Percentiles rank a stretch among this genome's conserved stretches.
Evolutionary conservation across 345 rosid species (phyloP).

Genomic region (Eucalyptus leucophloia): DNA sequence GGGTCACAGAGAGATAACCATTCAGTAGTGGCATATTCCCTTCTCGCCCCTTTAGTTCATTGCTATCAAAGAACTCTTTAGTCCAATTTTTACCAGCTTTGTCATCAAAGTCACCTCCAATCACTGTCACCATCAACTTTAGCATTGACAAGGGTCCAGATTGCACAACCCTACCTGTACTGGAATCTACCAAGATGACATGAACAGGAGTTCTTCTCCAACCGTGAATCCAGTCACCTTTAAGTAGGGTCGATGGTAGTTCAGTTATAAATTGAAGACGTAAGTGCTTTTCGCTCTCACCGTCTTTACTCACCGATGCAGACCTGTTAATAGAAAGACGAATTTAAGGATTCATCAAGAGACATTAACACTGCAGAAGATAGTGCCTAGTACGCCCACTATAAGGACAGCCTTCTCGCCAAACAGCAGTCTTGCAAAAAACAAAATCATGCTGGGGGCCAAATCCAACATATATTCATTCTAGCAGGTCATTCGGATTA

Average conservation of each 20-base stretch:
- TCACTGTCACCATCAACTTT: background rate
- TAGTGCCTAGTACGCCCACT: background rate
- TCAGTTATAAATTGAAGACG: background rate
- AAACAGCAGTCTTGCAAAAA: background rate
- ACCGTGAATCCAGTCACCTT: fast-evolving
- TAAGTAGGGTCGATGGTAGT: background rate
- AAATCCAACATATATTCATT: background rate
- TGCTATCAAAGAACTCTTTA: background rate
- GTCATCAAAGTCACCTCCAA: background rate
- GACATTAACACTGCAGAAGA: background rate
- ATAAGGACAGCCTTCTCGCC: background rate
- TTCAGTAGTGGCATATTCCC: too few species aligned
- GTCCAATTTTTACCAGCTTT: background rate
- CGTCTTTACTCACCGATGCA: background rate
- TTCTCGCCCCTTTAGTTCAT: background rate
- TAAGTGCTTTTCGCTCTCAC: background rate
- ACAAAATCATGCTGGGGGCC: background rate
- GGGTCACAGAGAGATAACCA: too few species aligned
- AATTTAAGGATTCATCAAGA: background rate
- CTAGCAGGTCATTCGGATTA: background rate
- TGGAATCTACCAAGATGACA: background rate
- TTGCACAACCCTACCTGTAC: background rate
- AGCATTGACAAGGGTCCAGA: background rate
- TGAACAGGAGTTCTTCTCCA: background rate
- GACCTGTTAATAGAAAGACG: background rate